Conservation (phyloP, 352 stramenopile species). For the Pythium scleroteichum region DNA sequence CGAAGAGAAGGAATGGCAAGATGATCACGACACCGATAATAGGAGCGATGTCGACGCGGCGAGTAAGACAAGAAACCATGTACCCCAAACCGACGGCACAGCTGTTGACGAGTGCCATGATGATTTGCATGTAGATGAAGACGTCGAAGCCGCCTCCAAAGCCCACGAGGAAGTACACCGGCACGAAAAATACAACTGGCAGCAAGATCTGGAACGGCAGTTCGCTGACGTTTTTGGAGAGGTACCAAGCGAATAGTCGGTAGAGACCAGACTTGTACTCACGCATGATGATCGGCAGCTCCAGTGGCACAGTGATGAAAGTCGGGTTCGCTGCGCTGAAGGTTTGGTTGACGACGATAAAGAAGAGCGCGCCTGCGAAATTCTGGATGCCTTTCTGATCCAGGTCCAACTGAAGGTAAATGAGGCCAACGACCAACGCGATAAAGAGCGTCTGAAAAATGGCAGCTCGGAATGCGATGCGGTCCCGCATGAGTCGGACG, state of each 20-base stretch:
- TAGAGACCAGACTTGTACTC: slow-evolving; percentile 50
- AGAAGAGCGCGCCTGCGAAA: slow-evolving; percentile 48
- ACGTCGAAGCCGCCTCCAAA: slow-evolving; percentile 35
- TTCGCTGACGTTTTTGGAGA: slow-evolving; percentile 54
- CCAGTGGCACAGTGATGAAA: slow-evolving; percentile 29
- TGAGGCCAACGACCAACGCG: slow-evolving; percentile 39
- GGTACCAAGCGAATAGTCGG: slow-evolving; percentile 37
- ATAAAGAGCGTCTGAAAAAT: slow-evolving; percentile 38
- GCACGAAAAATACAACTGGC: slow-evolving; percentile 38
- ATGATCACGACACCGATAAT: slow-evolving; percentile 51
- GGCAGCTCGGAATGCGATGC: slow-evolving; percentile 30
- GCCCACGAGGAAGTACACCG: slow-evolving; percentile 49
- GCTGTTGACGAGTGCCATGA: slow-evolving; percentile 38
- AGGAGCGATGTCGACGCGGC: slow-evolving; percentile 37
- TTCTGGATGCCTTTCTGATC: slow-evolving; percentile 44
- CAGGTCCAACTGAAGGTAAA: slow-evolving; percentile 52
- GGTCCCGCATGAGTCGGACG: slow-evolving; percentile 32
- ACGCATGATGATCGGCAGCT: slow-evolving; percentile 35
- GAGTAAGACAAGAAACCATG: slow-evolving; percentile 41
- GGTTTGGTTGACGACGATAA: slow-evolving; percentile 47
- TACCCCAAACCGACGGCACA: slow-evolving; percentile 36
- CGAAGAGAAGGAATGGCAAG: slow-evolving; percentile 51
- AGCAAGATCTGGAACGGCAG: slow-evolving; percentile 45
- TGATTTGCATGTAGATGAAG: slow-evolving; percentile 40
- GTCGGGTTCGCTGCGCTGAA: slow-evolving; percentile 33